Percentiles rank a stretch among this genome's conserved stretches.
phyloP scores from a whole-genome alignment of 768 basidiomycete species.

The Termitomyces sp. region DNA sequence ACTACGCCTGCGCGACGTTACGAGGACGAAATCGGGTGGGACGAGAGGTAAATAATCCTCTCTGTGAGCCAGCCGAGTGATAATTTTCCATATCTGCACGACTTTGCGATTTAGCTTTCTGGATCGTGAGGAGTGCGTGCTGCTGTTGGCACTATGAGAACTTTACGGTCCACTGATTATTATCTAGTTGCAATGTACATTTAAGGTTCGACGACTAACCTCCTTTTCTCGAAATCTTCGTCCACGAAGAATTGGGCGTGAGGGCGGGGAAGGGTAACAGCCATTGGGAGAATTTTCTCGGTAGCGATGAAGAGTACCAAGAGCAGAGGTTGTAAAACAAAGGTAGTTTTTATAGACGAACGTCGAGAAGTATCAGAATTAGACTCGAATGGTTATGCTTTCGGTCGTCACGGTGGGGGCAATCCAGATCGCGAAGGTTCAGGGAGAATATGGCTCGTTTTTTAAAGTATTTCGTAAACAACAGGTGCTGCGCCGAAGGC shows the following conservation, averaged over 20 bases:
- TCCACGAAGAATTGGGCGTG: constrained; percentile 26
- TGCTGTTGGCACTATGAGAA: constrained; percentile 7
- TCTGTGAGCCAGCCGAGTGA: constrained; percentile 52
- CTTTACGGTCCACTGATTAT: background rate
- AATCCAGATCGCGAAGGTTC: constrained; percentile 8
- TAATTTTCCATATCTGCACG: constrained; percentile 56
- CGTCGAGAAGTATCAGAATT: constrained; percentile 2
- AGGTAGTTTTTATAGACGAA: constrained; percentile 2
- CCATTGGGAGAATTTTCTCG: constrained; percentile 17
- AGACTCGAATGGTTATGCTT: background rate
- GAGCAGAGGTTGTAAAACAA: background rate
- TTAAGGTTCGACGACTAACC: background rate
- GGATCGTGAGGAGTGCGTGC: constrained; percentile 25
- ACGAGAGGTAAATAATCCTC: constrained; percentile 50
- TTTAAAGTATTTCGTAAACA: constrained; percentile 9
- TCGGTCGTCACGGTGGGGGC: constrained; percentile 1
- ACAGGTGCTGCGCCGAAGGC: constrained; percentile 4
- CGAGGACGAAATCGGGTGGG: constrained; percentile 58
- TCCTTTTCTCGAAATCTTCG: constrained; percentile 12
- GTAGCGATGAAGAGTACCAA: background rate
- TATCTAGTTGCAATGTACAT: background rate
- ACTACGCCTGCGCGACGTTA: constrained; percentile 55
- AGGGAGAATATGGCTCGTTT: background rate
- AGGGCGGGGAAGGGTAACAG: constrained; percentile 21
- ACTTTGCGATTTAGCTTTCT: constrained; percentile 56